Base-by-base conservation (phyloP, 768 basidiomycete genomes). In the Mycena kentingensis region DNA sequence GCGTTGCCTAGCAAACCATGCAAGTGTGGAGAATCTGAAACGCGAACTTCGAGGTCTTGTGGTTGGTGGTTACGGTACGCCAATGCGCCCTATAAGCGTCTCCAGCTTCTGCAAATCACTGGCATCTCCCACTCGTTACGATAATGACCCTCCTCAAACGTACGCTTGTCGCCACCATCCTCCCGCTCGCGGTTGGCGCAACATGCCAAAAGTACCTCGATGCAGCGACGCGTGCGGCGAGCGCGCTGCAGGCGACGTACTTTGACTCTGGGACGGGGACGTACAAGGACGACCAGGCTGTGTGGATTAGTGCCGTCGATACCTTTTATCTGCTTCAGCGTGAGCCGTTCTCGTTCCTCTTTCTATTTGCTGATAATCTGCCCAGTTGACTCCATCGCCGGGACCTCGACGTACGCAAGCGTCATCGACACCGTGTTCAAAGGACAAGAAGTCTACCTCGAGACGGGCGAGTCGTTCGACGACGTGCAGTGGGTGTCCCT, bases 251-350 rank as follows among this genome's bases (percentile, higher is more conserved):
- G 19, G 25, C 49, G 5, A 44, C 36, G 13, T 43, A 43, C 22
- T 51, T 51, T 29, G n/a, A 25, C 3, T n/a, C n/a, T n/a, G n/a
- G n/a, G n/a, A 38, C 26, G 15, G 49, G 49, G 5, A 28, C 21
- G 8, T 31, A 38, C 32, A 31, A 12, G n/a, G 39, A 32, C 12
- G 15, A 42, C 12, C 49, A 51, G 18, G 27, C 32, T 1, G 49
- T 51, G 5, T 51, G 49, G 49, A 51, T 51, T 15, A 39, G 37
- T 19, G 49, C 49, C 8, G 39, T 39, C n/a, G 39, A 51, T 32
- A 42, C 32, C 3, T 51, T 38, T 15, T 42, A 51, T 22, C 39
- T 51, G 19, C 49, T 34, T 16, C 48, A 39, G 13, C 19, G 38
- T 42, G 21, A 3, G 39, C n/a, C n/a, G n/a, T n/a, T n/a, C n/a